Conservation (phyloP, 1,284 basidiomycete species). For the Malassezia brasiliensis region DNA sequence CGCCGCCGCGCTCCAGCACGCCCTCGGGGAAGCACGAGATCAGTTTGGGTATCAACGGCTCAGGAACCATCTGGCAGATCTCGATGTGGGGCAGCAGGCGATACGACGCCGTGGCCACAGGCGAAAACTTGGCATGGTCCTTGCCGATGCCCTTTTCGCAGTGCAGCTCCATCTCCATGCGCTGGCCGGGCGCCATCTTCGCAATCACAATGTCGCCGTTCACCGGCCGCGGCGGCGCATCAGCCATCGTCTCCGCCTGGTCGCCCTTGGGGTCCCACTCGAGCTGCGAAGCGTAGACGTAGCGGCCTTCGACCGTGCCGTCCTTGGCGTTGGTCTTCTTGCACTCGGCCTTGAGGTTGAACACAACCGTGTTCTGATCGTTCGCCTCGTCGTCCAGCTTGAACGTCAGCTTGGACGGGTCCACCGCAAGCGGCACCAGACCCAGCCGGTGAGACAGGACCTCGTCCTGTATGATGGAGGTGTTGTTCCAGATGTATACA, state of each 20-base stretch:
- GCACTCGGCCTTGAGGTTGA: constrained; percentile 67
- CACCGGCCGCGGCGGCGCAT: constrained; percentile 59
- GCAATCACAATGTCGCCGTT: constrained; percentile 79
- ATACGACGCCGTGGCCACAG: constrained; percentile 72
- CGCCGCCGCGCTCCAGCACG: constrained; percentile 63
- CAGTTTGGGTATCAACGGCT: constrained; percentile 64
- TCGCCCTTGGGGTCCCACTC: constrained; percentile 78
- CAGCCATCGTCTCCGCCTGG: constrained; percentile 55
- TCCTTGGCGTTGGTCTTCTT: constrained; percentile 39
- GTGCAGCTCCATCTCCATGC: constrained; percentile 74
- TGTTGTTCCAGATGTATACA: constrained; percentile 93
- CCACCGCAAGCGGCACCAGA: constrained; percentile 75
- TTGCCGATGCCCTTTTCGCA: constrained; percentile 90
- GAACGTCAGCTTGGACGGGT: constrained; percentile 58
- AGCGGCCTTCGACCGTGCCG: constrained; percentile 52
- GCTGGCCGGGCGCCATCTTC: constrained; percentile 85
- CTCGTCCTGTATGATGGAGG: constrained; percentile 86
- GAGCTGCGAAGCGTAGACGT: constrained; percentile 69
- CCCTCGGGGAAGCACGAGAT: constrained; percentile 77
- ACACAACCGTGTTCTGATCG: constrained; percentile 86
- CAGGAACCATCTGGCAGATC: constrained; percentile 61
- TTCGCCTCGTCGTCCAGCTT: constrained; percentile 55
- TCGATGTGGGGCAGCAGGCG: constrained; percentile 79
- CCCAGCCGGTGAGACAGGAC: constrained; percentile 83
- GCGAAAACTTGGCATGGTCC: constrained; percentile 93